These are phyloP conservation scores for Eremochloa ophiuroides DNA, from an alignment of 176 grass and related monocot genomes.

Conservation along the genomic window DNA sequence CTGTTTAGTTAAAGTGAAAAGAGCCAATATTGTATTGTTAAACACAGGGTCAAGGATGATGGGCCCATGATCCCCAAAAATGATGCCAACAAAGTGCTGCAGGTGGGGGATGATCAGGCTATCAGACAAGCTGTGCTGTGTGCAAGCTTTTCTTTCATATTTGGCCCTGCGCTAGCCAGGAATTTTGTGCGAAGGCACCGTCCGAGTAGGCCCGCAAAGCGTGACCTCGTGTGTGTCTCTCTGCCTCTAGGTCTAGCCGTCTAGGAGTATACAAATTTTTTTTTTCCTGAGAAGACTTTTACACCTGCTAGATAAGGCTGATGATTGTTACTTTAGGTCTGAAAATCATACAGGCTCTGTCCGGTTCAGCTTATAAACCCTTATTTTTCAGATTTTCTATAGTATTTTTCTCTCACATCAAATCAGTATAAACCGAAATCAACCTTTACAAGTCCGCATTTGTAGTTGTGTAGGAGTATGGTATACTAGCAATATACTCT, in stretches of 20 bases:
- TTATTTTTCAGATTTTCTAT: too few relatives aligned
- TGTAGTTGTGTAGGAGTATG: too few relatives aligned
- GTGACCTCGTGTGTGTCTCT: too few relatives aligned
- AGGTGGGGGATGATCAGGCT: constrained; percentile 30
- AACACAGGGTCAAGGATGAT: not conserved
- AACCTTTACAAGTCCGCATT: too few relatives aligned
- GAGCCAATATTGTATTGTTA: not conserved
- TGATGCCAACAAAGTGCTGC: constrained; percentile 29
- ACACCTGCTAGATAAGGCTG: not conserved
- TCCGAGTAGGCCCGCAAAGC: not conserved
- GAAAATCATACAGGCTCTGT: too few relatives aligned
- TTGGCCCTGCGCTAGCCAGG: constrained; percentile 19
- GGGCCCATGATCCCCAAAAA: constrained; percentile 26
- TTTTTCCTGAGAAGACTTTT: not conserved
- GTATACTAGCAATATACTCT: too few relatives aligned
- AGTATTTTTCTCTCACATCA: too few relatives aligned
- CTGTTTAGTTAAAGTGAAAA: too few relatives aligned
- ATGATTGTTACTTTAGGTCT: constrained; percentile 9
- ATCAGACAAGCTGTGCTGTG: not conserved
- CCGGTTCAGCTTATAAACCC: too few relatives aligned
- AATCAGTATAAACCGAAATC: too few relatives aligned
- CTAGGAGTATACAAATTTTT: not conserved
- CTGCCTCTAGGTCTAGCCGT: too few relatives aligned
- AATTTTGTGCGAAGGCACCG: not conserved
- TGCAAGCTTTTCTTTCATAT: not conserved